These are phyloP conservation scores for Caloboletus firmus DNA, from an alignment of 1,284 basidiomycete genomes.

Conservation along the genomic window DNA sequence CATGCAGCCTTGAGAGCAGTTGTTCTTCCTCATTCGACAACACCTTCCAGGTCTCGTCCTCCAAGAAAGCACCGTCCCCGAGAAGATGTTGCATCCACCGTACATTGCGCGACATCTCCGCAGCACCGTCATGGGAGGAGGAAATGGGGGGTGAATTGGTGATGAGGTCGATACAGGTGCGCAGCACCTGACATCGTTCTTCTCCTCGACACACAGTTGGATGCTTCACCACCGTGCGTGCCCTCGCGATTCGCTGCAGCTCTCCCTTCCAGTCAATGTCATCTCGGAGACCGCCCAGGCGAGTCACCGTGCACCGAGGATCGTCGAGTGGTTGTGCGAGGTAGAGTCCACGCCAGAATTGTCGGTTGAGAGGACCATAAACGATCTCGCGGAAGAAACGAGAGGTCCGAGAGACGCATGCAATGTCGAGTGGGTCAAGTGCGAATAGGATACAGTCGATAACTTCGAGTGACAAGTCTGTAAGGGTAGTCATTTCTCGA, in stretches of 20 bases:
- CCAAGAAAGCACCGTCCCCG: constrained; percentile 45
- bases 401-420: constrained; percentile 50
- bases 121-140: constrained; percentile 29
- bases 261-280: constrained; percentile 54
- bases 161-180: constrained; percentile 51
- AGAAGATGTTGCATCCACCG: constrained; percentile 51
- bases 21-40: constrained; percentile 42
- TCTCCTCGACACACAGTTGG: constrained; percentile 38
- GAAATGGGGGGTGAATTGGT: constrained; percentile 40
- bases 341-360: constrained; percentile 64
- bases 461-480: constrained; percentile 52
- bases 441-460: constrained; percentile 53
- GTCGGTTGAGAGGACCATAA: constrained; percentile 45
- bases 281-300: constrained; percentile 38
- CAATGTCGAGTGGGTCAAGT: constrained; percentile 58
- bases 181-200: constrained; percentile 44
- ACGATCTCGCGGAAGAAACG: constrained; percentile 44
- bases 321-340: constrained; percentile 60
- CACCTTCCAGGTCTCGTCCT: constrained; percentile 33
- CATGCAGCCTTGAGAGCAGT: constrained; percentile 51
- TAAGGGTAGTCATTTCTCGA: constrained; percentile 22
- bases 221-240: constrained; percentile 43
- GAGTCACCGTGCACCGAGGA: constrained; percentile 46
- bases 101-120: constrained; percentile 47
- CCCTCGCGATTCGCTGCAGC: constrained; percentile 52